Base-by-base conservation (phyloP, 1,284 basidiomycete species). In the Leccinum pseudoinsigne region DNA sequence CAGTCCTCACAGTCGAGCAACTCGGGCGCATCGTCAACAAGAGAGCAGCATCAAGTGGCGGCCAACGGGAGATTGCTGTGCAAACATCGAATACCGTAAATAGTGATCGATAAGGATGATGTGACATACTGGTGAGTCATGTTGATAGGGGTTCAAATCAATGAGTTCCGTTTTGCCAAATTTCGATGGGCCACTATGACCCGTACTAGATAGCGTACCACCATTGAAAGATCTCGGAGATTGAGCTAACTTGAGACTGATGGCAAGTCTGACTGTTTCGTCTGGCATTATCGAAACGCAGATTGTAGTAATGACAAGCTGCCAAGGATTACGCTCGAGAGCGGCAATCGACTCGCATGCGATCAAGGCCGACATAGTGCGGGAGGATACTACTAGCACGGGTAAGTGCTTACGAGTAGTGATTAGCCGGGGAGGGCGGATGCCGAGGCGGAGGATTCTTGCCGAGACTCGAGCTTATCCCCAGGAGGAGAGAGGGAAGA, bases 371-470 rank as follows among this genome's bases (percentile, higher is more conserved):
- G 65, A 64, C 65, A 60, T 50, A 16, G 16, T 16, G n/a, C 42
- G 42, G 42, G 42, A 45, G 42, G n/a, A 45, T 45, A 31, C 31
- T 31, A 31, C 31, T 31, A 45, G n/a, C 10, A 18, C n/a, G 42
- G 42, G 16, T 16, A 40, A 45, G 42, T 45, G n/a, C 5, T 45
- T 21, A 21, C 18, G 45, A 50, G 18, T 50, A 50, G 45, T 21
- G 45, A 65, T 10, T 26, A 38, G 55, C 59, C 67, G 60, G 47
- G 28, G 45, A 34, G 42, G 45, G 16, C n/a, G 21, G n/a, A 58
- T 70, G 67, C 61, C 59, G 64, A 71, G 62, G 53, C 28, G 31
- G 16, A 59, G 38, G 40, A 58, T 53, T 53, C 14, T 50, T 50
- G 45, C 45, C 45, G 45, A 50, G 18, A 50, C 45, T 50, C 45